Evolutionary conservation across 2,329 filamentous ascomycete species (phyloP).

Genomic region (Cladobotryum protrusum): DNA sequence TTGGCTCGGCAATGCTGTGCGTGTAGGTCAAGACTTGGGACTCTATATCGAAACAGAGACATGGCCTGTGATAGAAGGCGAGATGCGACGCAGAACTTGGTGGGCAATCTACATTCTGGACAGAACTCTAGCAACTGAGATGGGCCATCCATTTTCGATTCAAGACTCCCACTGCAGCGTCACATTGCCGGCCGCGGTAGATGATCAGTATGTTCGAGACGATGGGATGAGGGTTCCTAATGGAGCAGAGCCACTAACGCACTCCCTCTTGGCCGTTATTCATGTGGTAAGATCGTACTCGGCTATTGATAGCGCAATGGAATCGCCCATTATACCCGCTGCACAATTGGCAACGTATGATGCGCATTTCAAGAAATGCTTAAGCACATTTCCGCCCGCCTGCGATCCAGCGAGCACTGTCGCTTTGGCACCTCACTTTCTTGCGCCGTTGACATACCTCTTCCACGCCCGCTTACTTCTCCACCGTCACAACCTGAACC

Average conservation of each 20-base stretch:
- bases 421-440: constrained; percentile 64
- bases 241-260: constrained; percentile 51
- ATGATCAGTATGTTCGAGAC: constrained; percentile 69
- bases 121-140: constrained; percentile 70
- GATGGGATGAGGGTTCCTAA: constrained; percentile 47
- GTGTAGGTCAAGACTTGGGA: constrained; percentile 76
- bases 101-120: constrained; percentile 92
- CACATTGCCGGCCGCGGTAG: constrained; percentile 67
- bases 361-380: constrained; percentile 68
- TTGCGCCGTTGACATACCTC: constrained; percentile 71
- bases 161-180: constrained; percentile 86
- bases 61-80: constrained; percentile 69
- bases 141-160: constrained; percentile 75
- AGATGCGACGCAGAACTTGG: constrained; percentile 85
- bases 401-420: constrained; percentile 63
- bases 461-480: constrained; percentile 79
- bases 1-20: constrained; percentile 75
- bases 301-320: constrained; percentile 64
- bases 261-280: constrained; percentile 71
- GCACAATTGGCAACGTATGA: constrained; percentile 73
- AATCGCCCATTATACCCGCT: constrained; percentile 58
- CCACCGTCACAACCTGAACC: constrained; percentile 81
- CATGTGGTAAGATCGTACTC: constrained; percentile 75
- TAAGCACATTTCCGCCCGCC: constrained; percentile 67
- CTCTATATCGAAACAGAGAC: constrained; percentile 69